Base-by-base conservation (phyloP, 2,329 filamentous ascomycete species). In the Macrophomina phaseolina region DNA sequence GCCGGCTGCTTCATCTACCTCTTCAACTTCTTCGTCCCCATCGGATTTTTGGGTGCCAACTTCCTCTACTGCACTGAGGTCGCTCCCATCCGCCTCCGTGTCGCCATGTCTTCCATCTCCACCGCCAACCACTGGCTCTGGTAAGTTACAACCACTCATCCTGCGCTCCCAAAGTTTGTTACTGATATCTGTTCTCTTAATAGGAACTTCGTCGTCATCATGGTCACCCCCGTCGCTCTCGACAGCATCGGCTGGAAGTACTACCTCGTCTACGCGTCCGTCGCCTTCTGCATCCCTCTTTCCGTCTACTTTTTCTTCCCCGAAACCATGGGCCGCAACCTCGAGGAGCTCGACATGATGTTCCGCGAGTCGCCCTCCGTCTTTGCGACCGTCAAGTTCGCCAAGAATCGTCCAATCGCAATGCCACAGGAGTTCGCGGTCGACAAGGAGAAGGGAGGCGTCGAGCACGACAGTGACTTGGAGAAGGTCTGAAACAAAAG, bases 31-130 rank as follows among this genome's bases (percentile, higher is more conserved):
- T 88, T 88, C 75, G 84, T 87, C 52, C 85, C 84, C 0, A 84
- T 87, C 66, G 86, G 85, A 0, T 87, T 87, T 76, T 79, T 87
- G 0, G 86, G 86, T 1, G 82, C 85, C 38, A 87, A 86, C 70
- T 88, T 87, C 76, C 78, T 88, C 23, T 89, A 88, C 75, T 86
- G 85, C 67, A 83, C 86, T 1, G 86, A 88, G 71, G 79, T 88
- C 18, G 85, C 85, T 0, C 86, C 86, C 0, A 77, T 84, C 16
- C 76, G 81, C 11, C 74, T 86, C 34, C 78, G 84, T 23, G 83
- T 85, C 67, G 81, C 84, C 23, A 87, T 88, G 81, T 83, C 84
- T 1, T 82, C 83, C 40, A 83, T 88, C 48, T 85, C 83, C 0
- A 87, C 85, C 0, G 85, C 83, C 0, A 84, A 83, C 69, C 82